Evolutionary conservation across 306 rosid genomes (phyloP), one percentile per base, ranked within the genome.

Genomic region (Vigna hirtella): DNA sequence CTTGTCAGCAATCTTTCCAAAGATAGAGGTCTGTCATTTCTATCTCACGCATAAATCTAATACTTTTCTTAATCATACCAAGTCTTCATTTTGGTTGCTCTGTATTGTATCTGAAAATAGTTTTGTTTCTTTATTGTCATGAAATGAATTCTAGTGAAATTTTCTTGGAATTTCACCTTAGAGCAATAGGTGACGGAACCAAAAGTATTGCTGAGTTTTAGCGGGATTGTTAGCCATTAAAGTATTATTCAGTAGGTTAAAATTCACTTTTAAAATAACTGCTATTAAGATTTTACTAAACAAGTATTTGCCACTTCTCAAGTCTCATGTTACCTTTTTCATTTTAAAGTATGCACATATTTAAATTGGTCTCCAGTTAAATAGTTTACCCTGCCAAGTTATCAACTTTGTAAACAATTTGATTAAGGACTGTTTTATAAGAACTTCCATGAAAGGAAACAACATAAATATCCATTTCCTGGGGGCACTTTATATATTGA

Each of bases 1-100:
- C 97, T 94, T 59, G 74, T 94, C 70, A 89, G 95, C 84, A 92
- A 70, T 81, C 98, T 94, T 67, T 94, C 97, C 59, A 94, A 94
- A 85, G 98, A 94, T 88, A 85, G 20, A 89, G 97, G 98, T 81
- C 17, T 48, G 85, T 62, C 42, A 32, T 66, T 45, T 73, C 57
- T 38, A 50, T 43, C 34, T 30, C 61, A 34, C 51, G 45, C 50
- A 56, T 30, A 62, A 58, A 6, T 50, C 42, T 58, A 26, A 17
- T 82, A 51, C 67, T 49, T 79, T 61, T 34, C 62, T 49, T 17
- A 70, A 61, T 71, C 71, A 65, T 34, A 16, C 59, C 28, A 42
- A 18, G 47, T 52, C 66, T n/a, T 7, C 30, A 32, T 64, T 55
- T 34, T 79, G 38, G 43, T 66, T 77, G 70, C 40, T 66, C 42